Evolutionary conservation across 306 rosid species (phyloP).

Genomic region (Acmispon strigosus): DNA sequence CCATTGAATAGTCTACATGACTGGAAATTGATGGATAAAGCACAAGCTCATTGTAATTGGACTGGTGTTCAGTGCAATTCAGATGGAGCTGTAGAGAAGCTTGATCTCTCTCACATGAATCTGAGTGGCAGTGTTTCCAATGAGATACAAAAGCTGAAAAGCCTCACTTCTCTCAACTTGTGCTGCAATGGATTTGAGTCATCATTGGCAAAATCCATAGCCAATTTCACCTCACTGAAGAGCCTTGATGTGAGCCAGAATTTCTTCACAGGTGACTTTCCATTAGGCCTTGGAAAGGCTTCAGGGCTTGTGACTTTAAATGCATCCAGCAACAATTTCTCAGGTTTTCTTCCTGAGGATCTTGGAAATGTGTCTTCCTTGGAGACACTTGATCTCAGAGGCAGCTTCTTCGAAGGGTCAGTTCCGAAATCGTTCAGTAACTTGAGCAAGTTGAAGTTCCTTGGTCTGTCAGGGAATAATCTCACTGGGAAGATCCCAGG

Average conservation of each 20-base stretch:
- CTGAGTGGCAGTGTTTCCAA: conserved; percentile 62
- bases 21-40: conserved; percentile 51
- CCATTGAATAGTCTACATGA: conserved; percentile 47
- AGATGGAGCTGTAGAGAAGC: conserved; percentile 49
- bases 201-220: conserved; percentile 49
- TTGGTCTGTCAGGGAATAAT: conserved; percentile 88
- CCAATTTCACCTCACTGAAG: conserved; percentile 48
- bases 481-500: conserved; percentile 67
- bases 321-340: conserved; percentile 80
- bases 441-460: conserved; percentile 68
- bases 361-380: conserved; percentile 65
- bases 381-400: conserved; percentile 78
- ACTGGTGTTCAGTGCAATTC: conserved; percentile 67
- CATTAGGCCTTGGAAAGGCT: conserved; percentile 51
- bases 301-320: conserved; percentile 39
- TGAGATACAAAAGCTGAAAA: conserved; percentile 44
- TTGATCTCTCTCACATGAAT: conserved; percentile 80
- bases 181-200: conserved; percentile 72
- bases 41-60: conserved; percentile 58
- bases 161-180: conserved; percentile 60
- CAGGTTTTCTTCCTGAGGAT: conserved; percentile 68
- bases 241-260: conserved; percentile 80
- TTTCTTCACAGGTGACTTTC: conserved; percentile 60
- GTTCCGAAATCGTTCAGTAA: conserved; percentile 51
- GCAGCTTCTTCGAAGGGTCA: conserved; percentile 70